These are phyloP conservation scores for Colletotrichum sp. DNA, from an alignment of 2,329 filamentous ascomycete species.

Conservation along the genomic window DNA sequence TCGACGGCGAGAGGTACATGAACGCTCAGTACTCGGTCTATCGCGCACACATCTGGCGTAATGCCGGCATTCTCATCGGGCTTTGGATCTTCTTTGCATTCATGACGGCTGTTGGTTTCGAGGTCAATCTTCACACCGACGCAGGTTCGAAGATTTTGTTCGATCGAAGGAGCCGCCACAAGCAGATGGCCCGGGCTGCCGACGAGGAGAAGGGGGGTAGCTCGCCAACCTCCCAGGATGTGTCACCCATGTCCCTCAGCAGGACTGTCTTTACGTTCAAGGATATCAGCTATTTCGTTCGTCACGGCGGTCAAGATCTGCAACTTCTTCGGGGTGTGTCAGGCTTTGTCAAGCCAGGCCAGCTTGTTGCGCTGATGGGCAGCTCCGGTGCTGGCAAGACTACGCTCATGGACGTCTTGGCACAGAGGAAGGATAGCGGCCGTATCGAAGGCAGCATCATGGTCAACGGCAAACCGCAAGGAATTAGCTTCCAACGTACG, in stretches of 20 bases:
- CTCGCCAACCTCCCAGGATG: neutral
- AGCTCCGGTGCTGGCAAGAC: slow-evolving; percentile 33
- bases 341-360: slow-evolving; percentile 74
- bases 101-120: neutral
- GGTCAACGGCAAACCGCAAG: slow-evolving; percentile 1
- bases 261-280: slow-evolving; percentile 8
- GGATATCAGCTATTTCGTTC: slow-evolving; percentile 6
- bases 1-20: neutral
- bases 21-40: slow-evolving; percentile 13
- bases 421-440: slow-evolving; percentile 57
- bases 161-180: slow-evolving; percentile 35
- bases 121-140: neutral
- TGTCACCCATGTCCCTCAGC: neutral
- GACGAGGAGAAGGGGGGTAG: neutral
- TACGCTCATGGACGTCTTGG: slow-evolving; percentile 66
- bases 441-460: slow-evolving; percentile 24
- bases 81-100: slow-evolving; percentile 17
- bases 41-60: slow-evolving; percentile 23
- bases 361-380: slow-evolving; percentile 66
- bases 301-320: slow-evolving; percentile 48
- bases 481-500: neutral
- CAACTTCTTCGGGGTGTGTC: slow-evolving; percentile 67
- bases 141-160: neutral
- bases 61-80: slow-evolving; percentile 18
- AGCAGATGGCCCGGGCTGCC: neutral